Evolutionary conservation across 164 flowering plant genomes (phyloP).

Genomic region (Macadamia tetraphylla): DNA sequence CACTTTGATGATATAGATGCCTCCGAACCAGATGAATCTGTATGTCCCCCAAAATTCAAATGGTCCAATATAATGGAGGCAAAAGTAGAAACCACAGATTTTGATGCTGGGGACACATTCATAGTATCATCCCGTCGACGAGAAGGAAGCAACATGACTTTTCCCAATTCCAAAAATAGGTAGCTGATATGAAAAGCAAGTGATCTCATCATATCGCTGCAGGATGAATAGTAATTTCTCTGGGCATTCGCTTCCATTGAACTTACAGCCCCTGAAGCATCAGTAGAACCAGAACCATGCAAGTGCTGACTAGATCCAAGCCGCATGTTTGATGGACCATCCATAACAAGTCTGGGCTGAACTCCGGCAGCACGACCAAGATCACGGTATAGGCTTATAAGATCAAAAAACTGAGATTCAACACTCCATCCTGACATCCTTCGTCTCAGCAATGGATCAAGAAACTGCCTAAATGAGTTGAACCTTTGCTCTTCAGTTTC

Average conservation of each 20-base stretch:
- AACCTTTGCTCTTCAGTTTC: slow-evolving; percentile 75
- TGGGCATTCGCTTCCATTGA: slow-evolving; percentile 57
- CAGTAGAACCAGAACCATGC: slow-evolving; percentile 37
- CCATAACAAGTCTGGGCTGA: slow-evolving; percentile 48
- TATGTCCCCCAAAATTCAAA: slow-evolving; percentile 71
- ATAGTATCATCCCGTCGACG: slow-evolving; percentile 82
- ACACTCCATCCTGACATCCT: slow-evolving; percentile 81
- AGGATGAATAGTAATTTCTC: slow-evolving; percentile 67
- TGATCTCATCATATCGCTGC: slow-evolving; percentile 87
- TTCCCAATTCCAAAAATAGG: slow-evolving; percentile 90
- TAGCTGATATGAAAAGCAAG: slow-evolving; percentile 81
- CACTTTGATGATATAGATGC: slow-evolving; percentile 75
- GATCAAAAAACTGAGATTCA: slow-evolving; percentile 92
- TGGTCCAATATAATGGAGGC: slow-evolving; percentile 63
- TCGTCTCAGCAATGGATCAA: slow-evolving; percentile 83
- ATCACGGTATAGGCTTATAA: slow-evolving; percentile 75
- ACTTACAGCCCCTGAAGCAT: slow-evolving; percentile 24
- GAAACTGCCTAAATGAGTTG: slow-evolving; percentile 77
- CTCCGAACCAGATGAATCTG: slow-evolving; percentile 52
- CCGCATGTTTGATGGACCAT: slow-evolving; percentile 40
- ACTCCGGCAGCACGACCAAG: slow-evolving; percentile 73
- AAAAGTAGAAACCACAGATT: slow-evolving; percentile 67
- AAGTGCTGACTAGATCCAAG: slow-evolving; percentile 42
- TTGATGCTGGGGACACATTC: slow-evolving; percentile 67
- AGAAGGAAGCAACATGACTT: slow-evolving; percentile 81